These are phyloP conservation scores for Heritiera littoralis DNA, from an alignment of 345 rosid genomes.

Conservation along the genomic window DNA sequence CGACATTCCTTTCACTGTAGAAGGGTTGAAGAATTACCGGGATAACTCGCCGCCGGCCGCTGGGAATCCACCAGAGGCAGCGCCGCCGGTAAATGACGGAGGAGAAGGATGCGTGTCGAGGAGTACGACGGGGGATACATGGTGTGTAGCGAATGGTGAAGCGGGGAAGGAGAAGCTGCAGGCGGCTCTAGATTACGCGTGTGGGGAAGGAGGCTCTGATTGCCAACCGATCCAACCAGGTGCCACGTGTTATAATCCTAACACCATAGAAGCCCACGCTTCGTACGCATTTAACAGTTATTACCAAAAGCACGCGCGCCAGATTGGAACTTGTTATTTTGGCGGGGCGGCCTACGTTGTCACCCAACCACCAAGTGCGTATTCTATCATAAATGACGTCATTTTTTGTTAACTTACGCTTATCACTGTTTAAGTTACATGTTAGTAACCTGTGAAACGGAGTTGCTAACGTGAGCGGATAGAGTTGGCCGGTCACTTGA, in stretches of 20 bases:
- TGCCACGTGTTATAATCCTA: conserved; percentile 66
- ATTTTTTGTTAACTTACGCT: too few species aligned
- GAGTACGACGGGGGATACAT: conserved; percentile 54
- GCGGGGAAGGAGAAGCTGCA: conserved; percentile 64
- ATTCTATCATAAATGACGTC: too few species aligned
- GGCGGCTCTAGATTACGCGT: conserved; percentile 70
- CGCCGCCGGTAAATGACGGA: conserved; percentile 26
- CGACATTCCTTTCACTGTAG: conserved; percentile 63
- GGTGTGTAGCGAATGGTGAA: conserved; percentile 78
- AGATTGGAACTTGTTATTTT: conserved; percentile 70
- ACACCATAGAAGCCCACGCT: conserved; percentile 88
- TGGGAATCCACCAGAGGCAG: conserved; percentile 19
- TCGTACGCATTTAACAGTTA: conserved; percentile 96
- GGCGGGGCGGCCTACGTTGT: conserved; percentile 90
- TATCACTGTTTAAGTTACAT: too few species aligned
- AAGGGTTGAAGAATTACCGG: conserved; percentile 52
- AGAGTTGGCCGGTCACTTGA: too few species aligned
- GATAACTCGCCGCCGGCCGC: conserved; percentile 35
- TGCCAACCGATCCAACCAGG: conserved; percentile 74
- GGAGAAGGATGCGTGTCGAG: conserved; percentile 26
- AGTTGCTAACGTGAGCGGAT: too few species aligned
- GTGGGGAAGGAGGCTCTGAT: conserved; percentile 86
- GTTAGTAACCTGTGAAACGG: background rate
- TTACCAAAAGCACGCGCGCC: conserved; percentile 74
- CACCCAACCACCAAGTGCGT: conserved; percentile 75